Percentiles rank a stretch among this genome's conserved stretches.
Evolutionary conservation across 495 filamentous ascomycete species (phyloP).

Genomic region (Trichocladium antarcticum): DNA sequence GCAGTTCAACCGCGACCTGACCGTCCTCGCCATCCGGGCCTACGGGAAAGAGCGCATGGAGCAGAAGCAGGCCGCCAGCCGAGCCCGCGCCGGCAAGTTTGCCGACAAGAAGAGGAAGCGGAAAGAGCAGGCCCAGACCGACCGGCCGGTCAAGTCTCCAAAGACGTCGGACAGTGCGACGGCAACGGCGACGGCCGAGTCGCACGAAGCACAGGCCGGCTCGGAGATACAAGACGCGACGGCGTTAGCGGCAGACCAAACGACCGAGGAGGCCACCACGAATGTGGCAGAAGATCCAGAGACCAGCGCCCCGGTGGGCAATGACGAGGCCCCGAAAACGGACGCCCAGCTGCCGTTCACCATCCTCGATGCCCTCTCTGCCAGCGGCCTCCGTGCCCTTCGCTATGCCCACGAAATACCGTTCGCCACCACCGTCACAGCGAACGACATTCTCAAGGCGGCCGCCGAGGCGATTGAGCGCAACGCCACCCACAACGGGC

Average conservation of each 20-base stretch:
- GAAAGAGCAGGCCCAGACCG: conserved; percentile 29
- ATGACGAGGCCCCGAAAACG: conserved; percentile 17
- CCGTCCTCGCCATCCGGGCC: conserved; percentile 76
- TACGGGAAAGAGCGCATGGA: conserved; percentile 60
- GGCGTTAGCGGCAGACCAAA: conserved; percentile 6
- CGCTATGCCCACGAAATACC: conserved; percentile 89
- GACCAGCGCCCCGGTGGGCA: background rate
- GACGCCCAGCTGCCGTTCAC: conserved; percentile 42
- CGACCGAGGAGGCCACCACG: too few relatives aligned
- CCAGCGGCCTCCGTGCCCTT: conserved; percentile 82
- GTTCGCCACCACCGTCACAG: conserved; percentile 65
- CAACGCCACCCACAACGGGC: conserved; percentile 73
- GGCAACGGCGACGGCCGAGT: too few relatives aligned
- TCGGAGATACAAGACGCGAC: conserved; percentile 15
- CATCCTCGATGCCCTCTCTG: conserved; percentile 90
- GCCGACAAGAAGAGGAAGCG: conserved; percentile 41
- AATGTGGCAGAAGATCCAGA: too few relatives aligned
- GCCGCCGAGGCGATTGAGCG: conserved; percentile 71
- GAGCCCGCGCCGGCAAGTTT: conserved; percentile 28
- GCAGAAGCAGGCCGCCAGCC: conserved; percentile 32
- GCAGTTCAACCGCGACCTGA: conserved; percentile 95
- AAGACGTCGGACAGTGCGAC: conserved; percentile 11
- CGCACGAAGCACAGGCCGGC: conserved; percentile 1
- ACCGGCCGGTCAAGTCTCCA: conserved; percentile 20
- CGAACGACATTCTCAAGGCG: conserved; percentile 71